Base-by-base conservation (phyloP, 768 basidiomycete genomes). In the Stropharia rugosoannulata region DNA sequence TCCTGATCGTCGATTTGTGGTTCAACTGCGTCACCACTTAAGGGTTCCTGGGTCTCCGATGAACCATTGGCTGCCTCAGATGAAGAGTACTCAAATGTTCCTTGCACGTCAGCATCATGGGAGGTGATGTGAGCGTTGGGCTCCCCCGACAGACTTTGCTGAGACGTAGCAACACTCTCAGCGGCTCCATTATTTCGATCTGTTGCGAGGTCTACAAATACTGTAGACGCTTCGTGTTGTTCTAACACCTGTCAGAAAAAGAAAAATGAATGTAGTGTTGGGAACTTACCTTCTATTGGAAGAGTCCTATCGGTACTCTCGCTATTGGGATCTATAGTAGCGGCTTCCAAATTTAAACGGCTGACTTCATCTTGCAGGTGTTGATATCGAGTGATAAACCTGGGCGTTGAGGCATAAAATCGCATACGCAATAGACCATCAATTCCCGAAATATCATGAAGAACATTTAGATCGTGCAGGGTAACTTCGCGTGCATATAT, bases 351-450 rank as follows among this genome's bases (percentile, higher is more conserved):
- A 45, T 63, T 58, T 2, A 64, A 56, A 55, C 54, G 61, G 57
- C 57, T 62, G 43, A 87, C 71, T 56, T 85, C 78, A 36, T 83
- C 82, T 65, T 86, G 85, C 39, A 90, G 74, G 36, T 75, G 64
- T 54, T 83, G 84, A 64, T 86, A 90, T 45, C 85, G 85, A 27
- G 77, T 69, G 40, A 87, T 86, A 59, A 90, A 90, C 46, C 89
- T 80, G 35, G 88, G 84, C 0, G 68, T 58, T 29, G 68, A 61
- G 8, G 74, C 63, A 47, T 74, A 79, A 43, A 90, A 68, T 49
- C 75, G 76, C 42, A 89, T 72, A 40, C 85, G 84, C 48, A 90
- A 76, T 5, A 85, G 85, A 29, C 89, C 89, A 61, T 71, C 58
- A 54, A 86, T 68, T 59, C 80, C 80, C 64, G 82, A 80, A 55